phyloP scores from a whole-genome alignment of 1,139 yeast genomes.

The Candida sp. region DNA sequence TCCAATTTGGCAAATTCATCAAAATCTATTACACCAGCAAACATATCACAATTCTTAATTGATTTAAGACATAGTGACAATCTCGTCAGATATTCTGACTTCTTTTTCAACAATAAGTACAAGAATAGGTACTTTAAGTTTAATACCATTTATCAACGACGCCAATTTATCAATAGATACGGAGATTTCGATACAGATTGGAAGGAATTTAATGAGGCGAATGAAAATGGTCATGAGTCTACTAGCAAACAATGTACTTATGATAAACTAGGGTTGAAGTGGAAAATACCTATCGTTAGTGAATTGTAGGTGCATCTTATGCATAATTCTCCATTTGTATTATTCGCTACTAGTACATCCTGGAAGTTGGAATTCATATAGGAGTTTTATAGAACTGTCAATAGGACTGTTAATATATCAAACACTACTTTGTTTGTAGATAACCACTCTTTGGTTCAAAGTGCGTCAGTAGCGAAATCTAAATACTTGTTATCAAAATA shows the following conservation, averaged over 20 bases:
- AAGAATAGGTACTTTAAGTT: conserved; percentile 43
- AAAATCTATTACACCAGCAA: background rate
- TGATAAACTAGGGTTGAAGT: conserved; percentile 43
- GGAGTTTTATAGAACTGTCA: too few relatives aligned
- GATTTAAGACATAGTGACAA: conserved; percentile 12
- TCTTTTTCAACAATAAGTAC: conserved; percentile 32
- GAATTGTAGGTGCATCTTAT: conserved; percentile 21
- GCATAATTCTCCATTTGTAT: too few relatives aligned
- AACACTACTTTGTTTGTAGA: too few relatives aligned
- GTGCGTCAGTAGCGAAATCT: too few relatives aligned
- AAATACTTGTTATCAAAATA: too few relatives aligned
- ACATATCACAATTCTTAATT: background rate
- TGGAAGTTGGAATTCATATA: too few relatives aligned
- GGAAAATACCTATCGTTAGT: conserved; percentile 50
- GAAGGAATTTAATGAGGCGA: conserved; percentile 15
- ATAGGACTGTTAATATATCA: too few relatives aligned
- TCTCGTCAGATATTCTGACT: conserved; percentile 25
- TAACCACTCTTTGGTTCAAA: too few relatives aligned
- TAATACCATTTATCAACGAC: conserved; percentile 43
- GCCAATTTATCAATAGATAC: conserved; percentile 44
- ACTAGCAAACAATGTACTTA: conserved; percentile 23
- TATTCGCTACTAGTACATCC: too few relatives aligned
- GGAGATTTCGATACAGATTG: conserved; percentile 41
- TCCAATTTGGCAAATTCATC: background rate
- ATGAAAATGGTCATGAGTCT: conserved; percentile 10